Base-by-base conservation (phyloP, 345 rosid species). In the Camelina laxa region DNA sequence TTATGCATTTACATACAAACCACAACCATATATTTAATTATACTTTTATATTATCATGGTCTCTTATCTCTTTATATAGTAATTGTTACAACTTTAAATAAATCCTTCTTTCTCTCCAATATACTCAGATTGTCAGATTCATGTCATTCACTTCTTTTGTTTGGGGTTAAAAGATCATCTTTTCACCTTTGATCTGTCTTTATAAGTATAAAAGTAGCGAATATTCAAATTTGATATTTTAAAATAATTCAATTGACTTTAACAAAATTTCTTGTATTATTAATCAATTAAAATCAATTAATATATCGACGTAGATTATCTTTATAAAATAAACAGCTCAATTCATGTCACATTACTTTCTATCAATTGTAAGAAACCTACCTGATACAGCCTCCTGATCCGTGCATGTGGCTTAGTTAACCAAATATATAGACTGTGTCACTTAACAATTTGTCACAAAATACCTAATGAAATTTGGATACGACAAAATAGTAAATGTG, bases 151-250 rank as follows among this genome's bases (percentile, higher is more conserved):
- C 53, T 6, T 1, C 1, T 13, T 42, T n/a, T 2, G n/a, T 4
- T 12, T 41, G 7, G 16, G 17, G 9, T 45, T 45, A 45, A 45
- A 45, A 45, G 9, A 45, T 45, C 20, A 45, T 45, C 4, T 6
- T 42, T 80, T 76, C 80, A 76, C 64, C 53, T 21, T 69, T 51
- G 11, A 63, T 71, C 30, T 49, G 16, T 67, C 70, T 70, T 45
- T 36, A 21, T 11, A 47, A 55, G 50, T 53, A 51, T 42, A 22
- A 6, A 59, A 49, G 49, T 48, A 57, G 16, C 9, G 35, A 74
- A 38, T 48, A 48, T 48, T 48, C 53, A 74, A 24, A 22, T 9
- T 11, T 13, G 5, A 21, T 4, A 11, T 21, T 74, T 56, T 14
- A 0, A 13, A 17, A 41, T 45, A 11, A 2, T 14, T 13, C 15